Conservation (phyloP, 805 yeast genomes). For the Maudiozyma barnettii region DNA sequence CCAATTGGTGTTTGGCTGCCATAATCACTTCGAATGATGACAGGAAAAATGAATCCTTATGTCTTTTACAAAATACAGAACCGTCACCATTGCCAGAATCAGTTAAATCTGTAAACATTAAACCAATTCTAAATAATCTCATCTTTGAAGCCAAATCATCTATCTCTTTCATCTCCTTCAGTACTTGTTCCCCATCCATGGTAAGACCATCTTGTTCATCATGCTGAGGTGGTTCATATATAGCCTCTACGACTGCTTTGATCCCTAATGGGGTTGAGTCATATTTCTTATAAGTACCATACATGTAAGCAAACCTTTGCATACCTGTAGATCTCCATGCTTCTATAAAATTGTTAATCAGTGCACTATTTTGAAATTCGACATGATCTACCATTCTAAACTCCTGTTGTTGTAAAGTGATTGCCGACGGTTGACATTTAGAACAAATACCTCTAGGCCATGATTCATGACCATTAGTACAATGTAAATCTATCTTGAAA, state of each 20-base stretch:
- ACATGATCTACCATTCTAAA: constrained; percentile 97
- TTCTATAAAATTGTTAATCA: constrained; percentile 78
- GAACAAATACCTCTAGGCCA: constrained; percentile 95
- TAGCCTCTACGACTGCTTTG: constrained; percentile 88
- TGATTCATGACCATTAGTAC: constrained; percentile 77
- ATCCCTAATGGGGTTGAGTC: constrained; percentile 78
- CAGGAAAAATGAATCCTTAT: constrained; percentile 80
- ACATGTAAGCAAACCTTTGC: constrained; percentile 78
- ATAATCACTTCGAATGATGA: constrained; percentile 79
- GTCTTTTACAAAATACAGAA: constrained; percentile 84
- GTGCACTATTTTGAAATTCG: constrained; percentile 66
- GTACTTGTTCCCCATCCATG: constrained; percentile 37
- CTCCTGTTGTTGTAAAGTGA: constrained; percentile 79
- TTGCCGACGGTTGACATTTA: constrained; percentile 93
- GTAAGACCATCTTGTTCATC: constrained; percentile 82
- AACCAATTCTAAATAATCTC: constrained; percentile 68
- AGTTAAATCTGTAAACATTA: constrained; percentile 79
- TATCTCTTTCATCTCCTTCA: constrained; percentile 37
- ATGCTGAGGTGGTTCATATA: constrained; percentile 85
- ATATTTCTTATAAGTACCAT: constrained; percentile 72
- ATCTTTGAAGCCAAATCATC: constrained; percentile 45
- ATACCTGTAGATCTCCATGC: constrained; percentile 83
- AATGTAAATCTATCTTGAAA: constrained; percentile 50
- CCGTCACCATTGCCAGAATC: constrained; percentile 87
- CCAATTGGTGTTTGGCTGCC: constrained; percentile 70